Evolutionary conservation across 352 stramenopile genomes (phyloP).

Genomic region (Phytophthora sp.): DNA sequence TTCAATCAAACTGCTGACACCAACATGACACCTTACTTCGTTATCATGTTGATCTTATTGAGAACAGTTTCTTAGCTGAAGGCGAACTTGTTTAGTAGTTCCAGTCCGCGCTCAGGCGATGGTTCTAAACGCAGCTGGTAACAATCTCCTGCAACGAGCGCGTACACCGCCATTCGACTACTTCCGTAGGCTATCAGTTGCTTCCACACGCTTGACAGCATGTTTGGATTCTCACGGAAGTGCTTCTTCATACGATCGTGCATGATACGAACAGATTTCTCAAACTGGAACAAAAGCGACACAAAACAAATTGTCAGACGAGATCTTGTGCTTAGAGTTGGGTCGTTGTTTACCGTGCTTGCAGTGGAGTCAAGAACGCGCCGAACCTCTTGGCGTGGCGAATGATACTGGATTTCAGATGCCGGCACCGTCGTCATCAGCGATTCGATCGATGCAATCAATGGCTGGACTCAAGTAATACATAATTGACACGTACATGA

Average conservation of each 20-base stretch:
- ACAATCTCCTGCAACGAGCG: slow-evolving; percentile 57
- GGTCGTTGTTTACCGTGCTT: slow-evolving; percentile 36
- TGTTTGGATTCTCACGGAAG: slow-evolving; percentile 55
- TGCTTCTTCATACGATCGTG: slow-evolving; percentile 82
- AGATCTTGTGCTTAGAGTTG: neutral
- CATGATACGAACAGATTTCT: slow-evolving; percentile 72
- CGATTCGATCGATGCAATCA: slow-evolving; percentile 62
- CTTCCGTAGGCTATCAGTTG: slow-evolving; percentile 53
- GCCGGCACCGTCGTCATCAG: slow-evolving; percentile 61
- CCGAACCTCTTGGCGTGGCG: slow-evolving; percentile 62
- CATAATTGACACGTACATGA: neutral
- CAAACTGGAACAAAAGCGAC: slow-evolving; percentile 43
- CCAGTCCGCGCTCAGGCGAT: slow-evolving; percentile 40
- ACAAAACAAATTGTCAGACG: slow-evolving; percentile 10
- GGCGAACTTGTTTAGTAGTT: slow-evolving; percentile 57
- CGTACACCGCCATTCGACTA: slow-evolving; percentile 49
- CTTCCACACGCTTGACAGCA: slow-evolving; percentile 61
- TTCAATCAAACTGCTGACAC: no score
- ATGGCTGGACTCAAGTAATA: slow-evolving; percentile 35
- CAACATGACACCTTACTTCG: neutral
- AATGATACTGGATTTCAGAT: slow-evolving; percentile 74
- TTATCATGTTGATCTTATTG: neutral
- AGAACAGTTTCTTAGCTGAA: slow-evolving; percentile 29
- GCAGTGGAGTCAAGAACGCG: slow-evolving; percentile 51
- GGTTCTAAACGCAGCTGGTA: slow-evolving; percentile 71